Base-by-base conservation (phyloP, 2,329 filamentous ascomycete species). In the Cytospora piceicola region DNA sequence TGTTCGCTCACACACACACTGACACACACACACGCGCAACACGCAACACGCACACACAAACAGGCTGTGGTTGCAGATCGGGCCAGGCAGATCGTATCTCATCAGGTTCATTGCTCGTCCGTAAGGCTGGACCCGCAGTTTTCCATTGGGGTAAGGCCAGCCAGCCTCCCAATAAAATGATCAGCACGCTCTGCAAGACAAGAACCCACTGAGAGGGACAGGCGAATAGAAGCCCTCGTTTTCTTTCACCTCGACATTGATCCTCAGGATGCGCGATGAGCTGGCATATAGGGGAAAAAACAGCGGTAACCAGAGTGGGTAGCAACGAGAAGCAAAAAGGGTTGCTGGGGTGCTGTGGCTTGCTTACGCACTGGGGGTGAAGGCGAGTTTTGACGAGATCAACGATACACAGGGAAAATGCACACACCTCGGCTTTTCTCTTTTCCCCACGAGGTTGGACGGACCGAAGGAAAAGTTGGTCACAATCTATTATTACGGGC, bases 151-250 rank as follows among this genome's bases (percentile, higher is more conserved):
- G 39, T 57, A 51, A 29, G 53, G n/a, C 46, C 61, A 20, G 39
- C 61, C 61, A 63, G 61, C 61, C 61, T 63, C 61, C 61, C 53
- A 27, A 57, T 58, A 63, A 52, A 14, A 29, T 42, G 58, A 39
- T 29, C 24, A 52, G 52, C 30, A 24, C 24, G n/a, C n/a, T 22
- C 46, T 24, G 27, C n/a, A 34, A 53, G 2, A 3, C 39, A 12
- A 24, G 39, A 42, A 4, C 30, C 42, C 32, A 58, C 52, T 20
- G 27, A n/a, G 24, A 27, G n/a, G 46, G n/a, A 51, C 34, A 9
- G 15, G 34, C 20, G 27, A 46, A 24, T 24, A 32, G 55, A 55
- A 22, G 9, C 55, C 56, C 57, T 58, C 17, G 36, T 20, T 60
- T n/a, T 8, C 27, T 30, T 53, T 64, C 53, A 46, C 61, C 61